A percentile compares a stretch with the other conserved stretches of the same genome.
phyloP scores from a whole-genome alignment of 768 basidiomycete genomes.

The Kwoniella botswanensis region DNA sequence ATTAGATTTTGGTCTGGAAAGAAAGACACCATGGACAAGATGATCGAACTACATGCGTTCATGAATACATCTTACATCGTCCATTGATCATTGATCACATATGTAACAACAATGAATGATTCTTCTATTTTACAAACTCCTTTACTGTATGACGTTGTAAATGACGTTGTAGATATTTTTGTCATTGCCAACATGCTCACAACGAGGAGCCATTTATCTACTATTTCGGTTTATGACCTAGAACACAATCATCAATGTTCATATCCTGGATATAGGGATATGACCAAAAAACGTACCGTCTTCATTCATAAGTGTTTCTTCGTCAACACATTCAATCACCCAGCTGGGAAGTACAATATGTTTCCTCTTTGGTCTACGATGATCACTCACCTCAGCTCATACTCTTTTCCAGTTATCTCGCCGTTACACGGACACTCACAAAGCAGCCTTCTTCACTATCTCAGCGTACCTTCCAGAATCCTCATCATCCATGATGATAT shows the following conservation, averaged over 20 bases:
- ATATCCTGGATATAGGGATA: no score
- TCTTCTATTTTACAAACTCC: no score
- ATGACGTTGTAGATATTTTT: not conserved
- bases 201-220: not conserved
- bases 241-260: not conserved
- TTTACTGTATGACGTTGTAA: not conserved
- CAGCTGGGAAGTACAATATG: conserved; percentile 79
- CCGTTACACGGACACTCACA: conserved; percentile 61
- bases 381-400: not conserved
- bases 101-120: not conserved
- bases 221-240: conserved; percentile 27
- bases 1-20: no score
- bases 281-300: conserved; percentile 62
- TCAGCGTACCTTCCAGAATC: conserved; percentile 75
- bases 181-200: no score
- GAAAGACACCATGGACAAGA: no score
- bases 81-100: not conserved
- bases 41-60: no score
- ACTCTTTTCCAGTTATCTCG: not conserved
- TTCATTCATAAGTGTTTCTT: conserved; percentile 80
- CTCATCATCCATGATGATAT: conserved; percentile 81
- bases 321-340: conserved; percentile 78
- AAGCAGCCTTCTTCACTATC: conserved; percentile 72
- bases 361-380: conserved; percentile 75
- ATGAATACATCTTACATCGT: no score